Evolutionary conservation across 306 rosid species (phyloP).

Genomic region (Acacia melanoxylon): DNA sequence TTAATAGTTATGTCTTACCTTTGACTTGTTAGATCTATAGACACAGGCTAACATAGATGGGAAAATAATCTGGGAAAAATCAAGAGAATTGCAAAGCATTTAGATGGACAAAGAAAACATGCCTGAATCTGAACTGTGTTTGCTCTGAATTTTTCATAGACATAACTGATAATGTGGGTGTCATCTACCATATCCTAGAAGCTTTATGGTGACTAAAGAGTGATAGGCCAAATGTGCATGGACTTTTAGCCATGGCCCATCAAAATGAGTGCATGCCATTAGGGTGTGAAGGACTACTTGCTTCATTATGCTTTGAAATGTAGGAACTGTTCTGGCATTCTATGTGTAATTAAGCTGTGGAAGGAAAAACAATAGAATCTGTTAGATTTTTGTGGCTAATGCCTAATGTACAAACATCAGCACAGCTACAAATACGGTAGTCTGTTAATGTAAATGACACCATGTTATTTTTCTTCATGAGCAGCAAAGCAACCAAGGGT

Average conservation of each 20-base stretch:
- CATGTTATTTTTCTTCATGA: constrained; percentile 32
- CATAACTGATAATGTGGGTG: neutral
- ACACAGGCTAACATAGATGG: constrained; percentile 14
- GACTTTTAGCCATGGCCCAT: constrained; percentile 6
- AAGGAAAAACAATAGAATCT: neutral
- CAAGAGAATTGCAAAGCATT: constrained; percentile 20
- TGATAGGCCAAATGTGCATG: neutral
- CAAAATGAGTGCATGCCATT: constrained; percentile 14
- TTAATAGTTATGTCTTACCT: neutral
- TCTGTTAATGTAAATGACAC: constrained; percentile 9
- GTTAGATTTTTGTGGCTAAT: neutral
- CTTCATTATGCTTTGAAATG: constrained; percentile 1
- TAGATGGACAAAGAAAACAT: constrained; percentile 15
- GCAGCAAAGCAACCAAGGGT: constrained; percentile 95
- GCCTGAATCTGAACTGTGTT: constrained; percentile 17
- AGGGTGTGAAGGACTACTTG: neutral
- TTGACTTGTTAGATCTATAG: neutral
- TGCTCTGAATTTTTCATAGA: constrained; percentile 13
- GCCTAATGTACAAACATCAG: constrained; percentile 8
- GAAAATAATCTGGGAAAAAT: neutral
- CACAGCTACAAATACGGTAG: constrained; percentile 26
- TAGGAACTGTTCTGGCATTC: neutral
- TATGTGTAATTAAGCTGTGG: neutral
- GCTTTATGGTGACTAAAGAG: neutral
- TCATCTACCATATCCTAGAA: constrained; percentile 17